phyloP scores from a whole-genome alignment of 257 asterid genomes.

The Scutellaria baicalensis region DNA sequence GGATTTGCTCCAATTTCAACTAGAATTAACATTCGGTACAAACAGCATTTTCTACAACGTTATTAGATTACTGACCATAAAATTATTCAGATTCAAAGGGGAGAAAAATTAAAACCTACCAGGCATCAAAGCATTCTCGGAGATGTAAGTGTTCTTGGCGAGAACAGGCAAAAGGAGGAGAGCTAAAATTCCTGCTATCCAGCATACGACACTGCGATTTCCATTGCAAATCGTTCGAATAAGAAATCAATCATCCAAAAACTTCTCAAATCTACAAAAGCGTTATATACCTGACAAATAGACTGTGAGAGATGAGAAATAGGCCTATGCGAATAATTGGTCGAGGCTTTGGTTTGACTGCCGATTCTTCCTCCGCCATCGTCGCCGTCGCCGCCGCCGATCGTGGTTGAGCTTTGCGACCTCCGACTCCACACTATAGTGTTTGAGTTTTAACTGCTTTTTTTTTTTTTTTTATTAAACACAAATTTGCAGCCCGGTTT shows the following conservation, averaged over 20 bases:
- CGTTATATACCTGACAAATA: slow-evolving; percentile 49
- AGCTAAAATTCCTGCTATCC: slow-evolving; percentile 65
- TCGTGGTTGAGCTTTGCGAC: slow-evolving; percentile 15
- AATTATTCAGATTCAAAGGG: not conserved
- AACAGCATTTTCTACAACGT: not conserved
- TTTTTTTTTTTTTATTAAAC: not conserved
- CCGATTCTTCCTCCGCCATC: slow-evolving; percentile 49
- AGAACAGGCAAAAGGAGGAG: slow-evolving; percentile 81
- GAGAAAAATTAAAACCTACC: slow-evolving; percentile 35
- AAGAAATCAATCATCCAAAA: not conserved
- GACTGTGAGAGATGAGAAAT: slow-evolving; percentile 63
- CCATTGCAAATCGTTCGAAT: not conserved
- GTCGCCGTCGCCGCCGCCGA: slow-evolving; percentile 15
- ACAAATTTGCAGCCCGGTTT: not conserved
- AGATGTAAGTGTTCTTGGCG: slow-evolving; percentile 82
- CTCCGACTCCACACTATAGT: not conserved
- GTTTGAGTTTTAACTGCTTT: not conserved
- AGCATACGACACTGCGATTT: slow-evolving; percentile 62
- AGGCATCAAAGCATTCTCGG: slow-evolving; percentile 97
- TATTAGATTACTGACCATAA: not conserved
- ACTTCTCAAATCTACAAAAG: not conserved
- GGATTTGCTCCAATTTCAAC: slow-evolving; percentile 3
- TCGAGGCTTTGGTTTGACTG: slow-evolving; percentile 56
- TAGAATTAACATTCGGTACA: not conserved
- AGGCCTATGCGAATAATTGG: slow-evolving; percentile 80